Base-by-base conservation (phyloP, 164 flowering plant species). In the Dillenia turbinata region DNA sequence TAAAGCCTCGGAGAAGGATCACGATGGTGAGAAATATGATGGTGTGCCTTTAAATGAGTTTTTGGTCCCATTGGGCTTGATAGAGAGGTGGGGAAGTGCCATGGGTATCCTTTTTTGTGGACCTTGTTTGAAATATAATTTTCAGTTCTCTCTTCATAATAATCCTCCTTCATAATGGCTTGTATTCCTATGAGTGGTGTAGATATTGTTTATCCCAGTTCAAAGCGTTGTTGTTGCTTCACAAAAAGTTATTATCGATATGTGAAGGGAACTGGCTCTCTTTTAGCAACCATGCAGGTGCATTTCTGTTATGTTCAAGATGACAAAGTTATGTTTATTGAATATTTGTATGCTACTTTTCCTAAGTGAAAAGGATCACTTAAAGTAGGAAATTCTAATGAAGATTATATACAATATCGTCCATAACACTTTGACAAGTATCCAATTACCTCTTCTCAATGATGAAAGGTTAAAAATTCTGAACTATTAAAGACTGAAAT, bases 241-340 rank as follows among this genome's bases (percentile, higher is more conserved):
- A 94, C 99, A 9, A 94, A 94, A 76, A 94, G 99, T 71, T 94
- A 94, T 71, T 88, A 81, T 61, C 83, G 97, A 48, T 94, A 91
- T 61, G 90, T 94, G 62, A 94, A 94, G 83, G 99, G 97, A 11
- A 94, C 97, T 53, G 99, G 99, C 16, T 91, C 99, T 19, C 86
- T 91, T 67, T 75, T 94, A 81, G 89, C 95, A 54, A 81, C 91
- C 54, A 56, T 68, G n/a, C 79, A 76, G 83, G 97, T 90, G 14
- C 78, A 43, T 52, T 66, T 54, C 56, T 62, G 17, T 60, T 60
- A 49, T 45, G 46, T 6, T 24, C 7, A 6, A 53, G 13, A 40
- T 53, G 22, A 47, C 16, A 19, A 45, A 45, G 3, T 9, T 56
- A 51, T 47, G 50, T 54, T 40, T 48, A 14, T 8, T 58, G 65